A percentile compares a stretch with the other conserved stretches of the same genome.
Conservation (phyloP, 208 protist species). For the Leishmania tarentolae region DNA sequence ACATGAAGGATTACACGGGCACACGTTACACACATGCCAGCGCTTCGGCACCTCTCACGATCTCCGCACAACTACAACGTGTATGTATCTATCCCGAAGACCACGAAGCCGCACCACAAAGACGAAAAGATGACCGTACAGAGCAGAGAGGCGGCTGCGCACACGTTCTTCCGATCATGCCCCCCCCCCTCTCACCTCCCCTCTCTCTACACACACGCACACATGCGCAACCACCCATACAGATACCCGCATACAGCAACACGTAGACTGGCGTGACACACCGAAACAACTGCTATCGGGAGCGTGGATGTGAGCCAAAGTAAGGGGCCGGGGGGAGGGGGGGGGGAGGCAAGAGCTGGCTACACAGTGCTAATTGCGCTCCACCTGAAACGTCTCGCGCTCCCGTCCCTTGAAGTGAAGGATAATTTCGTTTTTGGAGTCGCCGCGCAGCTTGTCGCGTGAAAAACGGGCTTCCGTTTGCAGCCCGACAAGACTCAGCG, state of each 20-base stretch:
- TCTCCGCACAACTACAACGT: neutral
- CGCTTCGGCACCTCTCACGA: neutral
- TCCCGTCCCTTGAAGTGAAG: slow-evolving; percentile 82
- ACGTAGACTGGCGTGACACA: neutral
- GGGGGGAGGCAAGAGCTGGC: neutral
- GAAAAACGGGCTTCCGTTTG: slow-evolving; percentile 83
- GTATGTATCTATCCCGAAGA: neutral
- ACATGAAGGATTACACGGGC: too few species aligned
- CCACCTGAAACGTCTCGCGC: slow-evolving; percentile 78
- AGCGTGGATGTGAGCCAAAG: neutral
- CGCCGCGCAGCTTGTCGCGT: slow-evolving; percentile 87
- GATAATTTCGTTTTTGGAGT: slow-evolving; percentile 88
- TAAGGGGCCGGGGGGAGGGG: neutral
- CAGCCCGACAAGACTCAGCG: slow-evolving; percentile 94
- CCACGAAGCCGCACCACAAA: too few species aligned
- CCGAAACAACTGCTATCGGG: neutral
- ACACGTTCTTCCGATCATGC: neutral
- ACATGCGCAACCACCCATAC: neutral
- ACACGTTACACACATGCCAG: neutral
- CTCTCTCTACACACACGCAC: neutral
- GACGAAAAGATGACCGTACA: too few species aligned
- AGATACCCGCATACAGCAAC: slow-evolving; percentile 9
- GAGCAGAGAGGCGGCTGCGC: too few species aligned
- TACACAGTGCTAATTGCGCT: slow-evolving; percentile 37
- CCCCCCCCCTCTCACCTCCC: neutral